Evolutionary conservation across 2,329 filamentous ascomycete genomes (phyloP), one percentile per base, ranked within the genome.

Genomic region (Pleoardoris graminearum): DNA sequence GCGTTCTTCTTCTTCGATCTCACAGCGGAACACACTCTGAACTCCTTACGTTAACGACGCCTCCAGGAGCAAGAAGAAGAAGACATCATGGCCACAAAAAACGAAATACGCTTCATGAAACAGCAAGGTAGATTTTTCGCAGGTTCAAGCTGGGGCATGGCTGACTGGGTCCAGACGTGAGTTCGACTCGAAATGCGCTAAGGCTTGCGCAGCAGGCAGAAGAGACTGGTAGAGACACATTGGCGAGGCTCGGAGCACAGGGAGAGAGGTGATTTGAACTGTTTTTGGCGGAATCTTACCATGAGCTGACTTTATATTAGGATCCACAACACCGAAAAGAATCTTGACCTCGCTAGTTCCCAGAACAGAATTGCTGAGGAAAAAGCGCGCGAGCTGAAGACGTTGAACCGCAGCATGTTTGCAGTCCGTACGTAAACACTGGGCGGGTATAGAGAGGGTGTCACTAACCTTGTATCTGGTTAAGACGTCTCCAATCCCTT

Each of bases 321-420:
- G 7, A 46, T 46, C 8, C 43, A 46, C 14, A 45, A 68, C 50
- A 88, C 0, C 90, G 96, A 72, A 85, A 22, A 84, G 73, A 91
- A 93, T 65, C 80, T 97, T 51, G 90, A 96, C 63, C 79, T 90
- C 59, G 88, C 91, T 3, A 77, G 83, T n/a, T 87, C 86, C 54
- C 87, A 92, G 71, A 90, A 90, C 65, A 84, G 86, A 55, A 79
- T 90, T 57, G 90, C 90, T 4, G 86, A 91, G 62, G 90, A 92
- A 60, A 89, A 90, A 63, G 88, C 91, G 1, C 84, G 85, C 42
- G 91, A 96, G 68, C 78, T 97, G 32, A 93, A 93, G 77, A 90
- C 84, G 1, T 79, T 95, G 44, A 96, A 97, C 74, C 81, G 88
- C 57, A 91, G 87, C 77, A 96, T 97, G 91, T 96, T 96, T 67